A percentile compares a stretch with the other conserved stretches of the same genome.
These are phyloP conservation scores for Mycena chlorophos DNA, from an alignment of 768 basidiomycete genomes.

Conservation along the genomic window DNA sequence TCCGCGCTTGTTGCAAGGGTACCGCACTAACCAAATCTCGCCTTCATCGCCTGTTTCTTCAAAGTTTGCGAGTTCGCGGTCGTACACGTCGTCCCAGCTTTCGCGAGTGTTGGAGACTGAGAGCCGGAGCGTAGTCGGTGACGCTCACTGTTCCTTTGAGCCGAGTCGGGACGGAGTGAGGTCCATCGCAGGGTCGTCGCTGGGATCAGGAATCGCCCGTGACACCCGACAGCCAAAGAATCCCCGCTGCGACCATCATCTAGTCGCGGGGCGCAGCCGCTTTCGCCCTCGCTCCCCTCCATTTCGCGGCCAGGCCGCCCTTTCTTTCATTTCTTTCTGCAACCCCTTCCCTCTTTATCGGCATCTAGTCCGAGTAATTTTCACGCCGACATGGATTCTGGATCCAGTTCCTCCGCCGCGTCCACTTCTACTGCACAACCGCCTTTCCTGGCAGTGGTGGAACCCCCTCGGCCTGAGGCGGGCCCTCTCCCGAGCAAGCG, in stretches of 20 bases:
- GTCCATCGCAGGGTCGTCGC: conserved; percentile 43
- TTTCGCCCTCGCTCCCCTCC: conserved; percentile 8
- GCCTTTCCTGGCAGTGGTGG: conserved; percentile 12
- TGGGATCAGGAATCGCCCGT: no score
- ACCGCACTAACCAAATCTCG: conserved; percentile 67
- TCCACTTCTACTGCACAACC: conserved; percentile 7
- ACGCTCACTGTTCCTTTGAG: conserved; percentile 74
- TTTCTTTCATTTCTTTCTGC: conserved; percentile 21
- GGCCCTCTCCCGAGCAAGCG: conserved; percentile 63
- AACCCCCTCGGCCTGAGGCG: conserved; percentile 47
- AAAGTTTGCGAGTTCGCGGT: conserved; percentile 69
- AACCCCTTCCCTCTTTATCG: conserved; percentile 23
- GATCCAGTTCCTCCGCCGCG: conserved; percentile 14
- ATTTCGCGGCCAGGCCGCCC: conserved; percentile 6
- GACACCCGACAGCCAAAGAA: no score
- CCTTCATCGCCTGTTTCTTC: conserved; percentile 81
- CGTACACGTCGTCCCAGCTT: conserved; percentile 73
- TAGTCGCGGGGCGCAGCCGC: no score
- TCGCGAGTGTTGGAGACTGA: neutral
- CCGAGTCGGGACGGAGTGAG: conserved; percentile 75
- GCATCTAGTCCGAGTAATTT: conserved; percentile 20
- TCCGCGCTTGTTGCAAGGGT: neutral
- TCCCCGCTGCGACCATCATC: no score
- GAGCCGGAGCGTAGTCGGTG: neutral
- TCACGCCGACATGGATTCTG: conserved; percentile 14